A percentile compares a stretch with the other conserved stretches of the same genome.
Conservation (phyloP, 2,329 filamentous ascomycete genomes). For the Cladosporium oxysporum region DNA sequence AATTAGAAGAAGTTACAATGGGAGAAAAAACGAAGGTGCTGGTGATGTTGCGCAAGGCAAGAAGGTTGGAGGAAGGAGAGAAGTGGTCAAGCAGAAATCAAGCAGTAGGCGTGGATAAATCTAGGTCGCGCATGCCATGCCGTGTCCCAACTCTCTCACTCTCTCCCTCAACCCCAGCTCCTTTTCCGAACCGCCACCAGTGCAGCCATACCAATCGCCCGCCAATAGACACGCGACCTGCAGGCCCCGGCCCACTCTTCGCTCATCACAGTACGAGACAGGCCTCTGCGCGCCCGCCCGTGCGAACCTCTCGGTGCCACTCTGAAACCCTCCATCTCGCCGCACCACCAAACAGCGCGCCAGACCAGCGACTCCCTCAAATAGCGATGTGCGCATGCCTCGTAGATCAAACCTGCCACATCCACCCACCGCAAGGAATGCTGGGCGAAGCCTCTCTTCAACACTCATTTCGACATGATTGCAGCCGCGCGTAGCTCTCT, state of each 20-base stretch:
- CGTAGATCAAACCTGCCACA: conserved; percentile 4
- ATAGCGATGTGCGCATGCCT: not conserved
- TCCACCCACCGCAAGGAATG: not conserved
- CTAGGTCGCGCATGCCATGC: not conserved
- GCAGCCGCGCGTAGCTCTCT: not conserved
- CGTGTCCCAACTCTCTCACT: not conserved
- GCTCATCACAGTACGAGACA: conserved; percentile 1
- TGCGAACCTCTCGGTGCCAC: not conserved
- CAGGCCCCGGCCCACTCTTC: not conserved
- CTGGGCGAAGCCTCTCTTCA: not conserved
- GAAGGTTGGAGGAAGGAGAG: conserved; percentile 21
- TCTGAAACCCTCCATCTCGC: conserved; percentile 1
- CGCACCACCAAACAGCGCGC: not conserved
- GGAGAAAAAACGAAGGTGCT: conserved; percentile 19
- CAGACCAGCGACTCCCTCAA: not conserved
- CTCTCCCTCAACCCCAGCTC: conserved; percentile 2
- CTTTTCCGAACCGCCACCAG: not conserved
- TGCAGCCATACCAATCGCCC: not conserved
- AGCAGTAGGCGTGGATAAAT: conserved; percentile 4
- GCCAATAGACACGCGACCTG: not conserved
- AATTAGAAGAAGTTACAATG: conserved; percentile 19
- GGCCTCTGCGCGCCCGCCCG: conserved; percentile 4
- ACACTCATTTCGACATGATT: not conserved
- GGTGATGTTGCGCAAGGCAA: not conserved
- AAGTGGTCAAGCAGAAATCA: not conserved